A percentile compares a stretch with the other conserved stretches of the same genome.
phyloP scores from a whole-genome alignment of 495 filamentous ascomycete genomes.

The Echria macrotheca region DNA sequence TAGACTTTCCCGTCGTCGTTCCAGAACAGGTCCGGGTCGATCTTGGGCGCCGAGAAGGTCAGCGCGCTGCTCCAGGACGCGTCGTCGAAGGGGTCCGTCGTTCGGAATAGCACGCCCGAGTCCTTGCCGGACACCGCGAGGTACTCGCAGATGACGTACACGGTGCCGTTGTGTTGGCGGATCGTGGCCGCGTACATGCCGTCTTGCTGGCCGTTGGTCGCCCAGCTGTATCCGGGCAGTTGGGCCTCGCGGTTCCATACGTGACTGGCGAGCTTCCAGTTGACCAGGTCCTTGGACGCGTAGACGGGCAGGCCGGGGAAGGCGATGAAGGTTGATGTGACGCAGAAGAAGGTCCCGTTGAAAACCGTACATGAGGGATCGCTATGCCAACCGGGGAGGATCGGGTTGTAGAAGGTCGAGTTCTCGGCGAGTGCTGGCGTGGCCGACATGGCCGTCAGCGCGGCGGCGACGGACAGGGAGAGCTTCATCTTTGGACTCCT shows the following conservation, averaged over 20 bases:
- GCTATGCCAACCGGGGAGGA: constrained; percentile 32
- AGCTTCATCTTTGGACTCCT: no score
- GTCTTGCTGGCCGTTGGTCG: constrained; percentile 18
- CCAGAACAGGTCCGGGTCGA: constrained; percentile 44
- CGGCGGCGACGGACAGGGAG: no score
- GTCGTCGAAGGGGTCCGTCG: constrained; percentile 27
- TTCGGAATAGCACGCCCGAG: constrained; percentile 26
- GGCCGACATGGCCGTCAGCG: no score
- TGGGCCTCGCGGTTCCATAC: constrained; percentile 19
- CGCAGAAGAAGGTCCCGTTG: constrained; percentile 31
- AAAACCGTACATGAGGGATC: constrained; percentile 30
- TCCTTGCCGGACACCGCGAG: constrained; percentile 19
- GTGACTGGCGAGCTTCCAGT: constrained; percentile 30
- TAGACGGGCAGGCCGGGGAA: constrained; percentile 34
- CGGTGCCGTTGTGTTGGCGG: constrained; percentile 29
- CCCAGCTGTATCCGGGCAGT: constrained; percentile 18
- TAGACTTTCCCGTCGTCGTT: constrained; percentile 42
- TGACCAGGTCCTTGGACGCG: constrained; percentile 29
- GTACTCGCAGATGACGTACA: constrained; percentile 40
- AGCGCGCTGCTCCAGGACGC: constrained; percentile 36
- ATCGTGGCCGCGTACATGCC: constrained; percentile 34
- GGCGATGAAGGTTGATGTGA: constrained; percentile 31
- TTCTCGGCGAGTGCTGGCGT: no score
- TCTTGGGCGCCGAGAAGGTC: constrained; percentile 26
- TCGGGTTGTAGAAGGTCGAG: constrained; percentile 30